Conservation (phyloP, 1,139 yeast genomes). For the Lipomyces yarrowii region DNA sequence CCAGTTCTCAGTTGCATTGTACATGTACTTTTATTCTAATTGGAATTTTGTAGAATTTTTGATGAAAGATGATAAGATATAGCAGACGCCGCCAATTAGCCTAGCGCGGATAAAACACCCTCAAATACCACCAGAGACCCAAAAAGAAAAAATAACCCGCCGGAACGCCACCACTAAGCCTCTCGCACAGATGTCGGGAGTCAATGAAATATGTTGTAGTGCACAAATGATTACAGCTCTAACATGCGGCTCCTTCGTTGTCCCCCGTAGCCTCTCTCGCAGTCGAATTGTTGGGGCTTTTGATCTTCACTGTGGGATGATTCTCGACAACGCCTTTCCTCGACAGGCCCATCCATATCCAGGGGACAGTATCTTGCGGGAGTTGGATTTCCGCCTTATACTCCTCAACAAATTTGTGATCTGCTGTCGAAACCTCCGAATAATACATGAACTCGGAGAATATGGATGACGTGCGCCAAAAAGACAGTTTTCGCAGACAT, state of each 20-base stretch:
- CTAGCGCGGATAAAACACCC: neutral
- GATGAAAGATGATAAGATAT: neutral
- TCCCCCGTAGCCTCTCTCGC: neutral
- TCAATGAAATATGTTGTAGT: neutral
- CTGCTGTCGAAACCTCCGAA: conserved; percentile 66
- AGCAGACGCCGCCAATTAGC: neutral
- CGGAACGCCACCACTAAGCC: neutral
- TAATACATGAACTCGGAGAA: conserved; percentile 81
- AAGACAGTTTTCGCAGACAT: conserved; percentile 76
- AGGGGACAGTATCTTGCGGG: conserved; percentile 56
- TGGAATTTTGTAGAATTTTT: neutral
- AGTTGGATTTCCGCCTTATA: conserved; percentile 67
- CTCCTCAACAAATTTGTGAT: conserved; percentile 78
- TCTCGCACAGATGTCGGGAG: neutral
- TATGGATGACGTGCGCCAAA: conserved; percentile 89
- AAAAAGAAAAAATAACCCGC: neutral
- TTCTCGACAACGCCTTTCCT: conserved; percentile 52
- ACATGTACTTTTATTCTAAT: neutral
- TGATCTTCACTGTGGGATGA: conserved; percentile 42
- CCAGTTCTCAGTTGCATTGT: neutral
- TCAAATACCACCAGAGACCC: neutral
- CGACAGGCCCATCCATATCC: conserved; percentile 78
- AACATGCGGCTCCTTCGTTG: neutral
- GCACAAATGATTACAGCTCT: neutral
- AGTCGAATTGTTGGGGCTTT: conserved; percentile 7